Base-by-base conservation (phyloP, 2,329 filamentous ascomycete species). In the Alternaria panax region DNA sequence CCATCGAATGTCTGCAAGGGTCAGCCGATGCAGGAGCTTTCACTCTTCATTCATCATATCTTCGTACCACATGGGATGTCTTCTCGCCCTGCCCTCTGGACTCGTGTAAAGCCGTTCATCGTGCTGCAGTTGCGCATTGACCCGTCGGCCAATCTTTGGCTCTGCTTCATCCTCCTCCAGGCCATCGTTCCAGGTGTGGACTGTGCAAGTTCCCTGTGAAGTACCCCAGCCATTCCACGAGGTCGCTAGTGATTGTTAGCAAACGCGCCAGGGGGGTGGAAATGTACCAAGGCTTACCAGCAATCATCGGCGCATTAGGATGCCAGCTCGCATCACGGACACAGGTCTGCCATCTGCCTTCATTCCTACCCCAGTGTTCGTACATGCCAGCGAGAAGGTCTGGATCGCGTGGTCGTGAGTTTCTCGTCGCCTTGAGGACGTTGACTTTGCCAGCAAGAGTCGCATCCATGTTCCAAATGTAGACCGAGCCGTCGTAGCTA, bases 271-370 rank as follows among this genome's bases (percentile, higher is more conserved):
- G 18, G 14, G n/a, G 7, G 50, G 14, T 22, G 7, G 36, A 1
- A 24, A 7, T 4, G 20, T 9, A 36, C 24, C 7, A 20, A 51
- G 24, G 78, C 83, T 75, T 79, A 87, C 84, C 85, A 67, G 88
- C 93, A 64, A 97, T 83, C 40, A 96, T 83, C 1, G 93, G 92
- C 2, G 90, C 92, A 65, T 85, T 90, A 0, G 93, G 93, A 80
- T 96, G 93, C 93, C 93, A 97, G 72, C 90, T 92, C 22, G 91
- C 92, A 81, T 97, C 93, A 32, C 93, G 84, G 20, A 97, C 92
- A 66, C 92, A 92, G 0, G 92, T 92, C 63, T 86, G 86, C 90
- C 91, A 94, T 9, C 81, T 80, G 0, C 82, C 80, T 27, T 83
- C 78, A 28, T 86, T 84, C n/a, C 86, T 82, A 27, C 83, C 82